Evolutionary conservation across 2,329 filamentous ascomycete genomes (phyloP), one percentile per base, ranked within the genome.

Genomic region (Didymella keratinophila): DNA sequence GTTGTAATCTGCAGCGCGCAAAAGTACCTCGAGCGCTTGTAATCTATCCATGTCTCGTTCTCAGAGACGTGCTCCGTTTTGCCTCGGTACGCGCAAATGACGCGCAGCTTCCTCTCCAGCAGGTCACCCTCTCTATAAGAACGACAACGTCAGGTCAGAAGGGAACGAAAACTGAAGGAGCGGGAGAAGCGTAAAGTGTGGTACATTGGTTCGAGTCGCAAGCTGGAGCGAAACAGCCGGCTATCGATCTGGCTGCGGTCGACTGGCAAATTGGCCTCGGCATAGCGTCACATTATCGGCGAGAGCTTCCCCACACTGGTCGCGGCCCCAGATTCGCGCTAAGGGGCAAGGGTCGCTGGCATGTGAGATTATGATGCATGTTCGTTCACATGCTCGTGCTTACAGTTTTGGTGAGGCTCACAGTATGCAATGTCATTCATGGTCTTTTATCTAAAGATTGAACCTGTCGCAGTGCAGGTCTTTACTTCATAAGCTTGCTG

Each of bases 401-500:
- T 56, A 23, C 12, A 28, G 18, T 25, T 25, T 42, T n/a, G 21
- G 23, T 27, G 21, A 16, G 20, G 18, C 9, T 20, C 10, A 23
- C 39, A 42, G 12, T 11, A 42, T 42, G 23, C 16, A 27, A 27
- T n/a, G 14, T 23, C 11, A 20, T 9, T 37, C 18, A 20, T 39
- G 28, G 18, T 27, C 18, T 7, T 44, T 30, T 56, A 39, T 27
- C 28, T 39, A 18, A 10, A 30, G 23, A 36, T 34, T 3, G 20
- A 36, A 41, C 39, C 32, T 39, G 14, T 39, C 16, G 9, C 4
- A 18, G 36, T 18, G 42, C 21, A 41, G 11, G 21, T 2, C 25
- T 60, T 63, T 76, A 76, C 64, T 72, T 73, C 70, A 75, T 87
- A 73, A 89, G 88, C 77, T 89, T 89, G 73, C 82, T 83, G 9